Percentiles rank a stretch among this genome's conserved stretches.
Conservation (phyloP, 2,329 filamentous ascomycete species). For the Colletotrichum higginsianum region DNA sequence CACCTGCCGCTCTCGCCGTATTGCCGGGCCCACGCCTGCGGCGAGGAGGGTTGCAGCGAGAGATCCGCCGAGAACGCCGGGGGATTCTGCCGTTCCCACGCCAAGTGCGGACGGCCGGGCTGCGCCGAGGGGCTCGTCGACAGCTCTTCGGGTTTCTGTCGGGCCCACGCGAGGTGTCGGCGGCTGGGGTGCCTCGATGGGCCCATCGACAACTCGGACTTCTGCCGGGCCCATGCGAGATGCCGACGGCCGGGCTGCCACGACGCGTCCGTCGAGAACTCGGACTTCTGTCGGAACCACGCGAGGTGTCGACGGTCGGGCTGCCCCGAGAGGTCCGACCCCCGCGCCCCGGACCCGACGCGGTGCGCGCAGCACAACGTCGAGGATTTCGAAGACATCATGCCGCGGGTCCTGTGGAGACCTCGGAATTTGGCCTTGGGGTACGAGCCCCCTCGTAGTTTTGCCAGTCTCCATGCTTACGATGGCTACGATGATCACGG, state of each 20-base stretch:
- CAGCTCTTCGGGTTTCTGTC: constrained; percentile 21
- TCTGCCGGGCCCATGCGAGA: constrained; percentile 34
- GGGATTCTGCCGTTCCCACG: constrained; percentile 31
- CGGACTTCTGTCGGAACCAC: constrained; percentile 31
- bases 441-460: neutral
- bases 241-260: constrained; percentile 32
- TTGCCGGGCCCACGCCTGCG: constrained; percentile 38
- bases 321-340: constrained; percentile 26
- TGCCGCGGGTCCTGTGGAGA: too few relatives aligned
- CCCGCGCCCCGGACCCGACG: constrained; percentile 21
- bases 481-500: too few relatives aligned
- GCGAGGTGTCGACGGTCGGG: constrained; percentile 30
- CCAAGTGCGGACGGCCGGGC: constrained; percentile 27
- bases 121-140: constrained; percentile 19
- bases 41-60: constrained; percentile 22
- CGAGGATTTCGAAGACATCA: too few relatives aligned
- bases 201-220: constrained; percentile 12
- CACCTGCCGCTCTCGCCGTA: constrained; percentile 27
- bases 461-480: too few relatives aligned
- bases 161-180: constrained; percentile 33
- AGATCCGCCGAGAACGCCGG: constrained; percentile 9
- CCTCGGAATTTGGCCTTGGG: constrained; percentile 9
- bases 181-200: constrained; percentile 22
- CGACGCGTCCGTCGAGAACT: constrained; percentile 4
- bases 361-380: constrained; percentile 33